A percentile compares a stretch with the other conserved stretches of the same genome.
These are phyloP conservation scores for Arthrobotrys pseudoclavata DNA, from an alignment of 2,329 filamentous ascomycete genomes.

Conservation along the genomic window DNA sequence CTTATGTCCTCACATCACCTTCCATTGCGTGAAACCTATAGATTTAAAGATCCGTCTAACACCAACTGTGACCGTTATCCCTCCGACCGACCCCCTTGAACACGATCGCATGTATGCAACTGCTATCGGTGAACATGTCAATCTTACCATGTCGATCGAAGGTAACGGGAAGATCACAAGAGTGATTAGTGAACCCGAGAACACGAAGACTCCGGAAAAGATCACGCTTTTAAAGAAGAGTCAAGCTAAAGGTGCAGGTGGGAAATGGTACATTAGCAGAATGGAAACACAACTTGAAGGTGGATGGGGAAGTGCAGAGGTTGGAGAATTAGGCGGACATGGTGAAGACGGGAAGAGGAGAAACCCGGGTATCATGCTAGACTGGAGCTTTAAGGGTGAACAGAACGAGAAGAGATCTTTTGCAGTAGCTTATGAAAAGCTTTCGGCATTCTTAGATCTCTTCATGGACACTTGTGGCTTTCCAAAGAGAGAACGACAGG, in stretches of 20 bases:
- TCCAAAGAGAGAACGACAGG: slow-evolving; percentile 56
- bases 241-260: slow-evolving; percentile 55
- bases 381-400: slow-evolving; percentile 57
- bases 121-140: slow-evolving; percentile 57
- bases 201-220: slow-evolving; percentile 46
- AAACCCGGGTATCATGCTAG: slow-evolving; percentile 58
- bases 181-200: slow-evolving; percentile 57
- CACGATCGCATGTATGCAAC: slow-evolving; percentile 60
- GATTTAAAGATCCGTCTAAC: slow-evolving; percentile 54
- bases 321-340: slow-evolving; percentile 52
- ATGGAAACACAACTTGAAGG: slow-evolving; percentile 58
- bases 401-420: slow-evolving; percentile 62
- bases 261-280: slow-evolving; percentile 58
- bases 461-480: slow-evolving; percentile 62
- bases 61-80: slow-evolving; percentile 56
- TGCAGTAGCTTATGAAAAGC: slow-evolving; percentile 59
- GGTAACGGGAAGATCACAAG: slow-evolving; percentile 59
- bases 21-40: slow-evolving; percentile 58
- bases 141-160: slow-evolving; percentile 59
- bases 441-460: slow-evolving; percentile 55
- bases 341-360: slow-evolving; percentile 58
- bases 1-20: slow-evolving; percentile 59
- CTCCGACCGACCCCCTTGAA: slow-evolving; percentile 53
- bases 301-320: slow-evolving; percentile 55
- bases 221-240: slow-evolving; percentile 57